Evolutionary conservation across 371 early-diverging fungal species (phyloP), one percentile per base, ranked within the genome.

Genomic region (Lichtheimia ornata): DNA sequence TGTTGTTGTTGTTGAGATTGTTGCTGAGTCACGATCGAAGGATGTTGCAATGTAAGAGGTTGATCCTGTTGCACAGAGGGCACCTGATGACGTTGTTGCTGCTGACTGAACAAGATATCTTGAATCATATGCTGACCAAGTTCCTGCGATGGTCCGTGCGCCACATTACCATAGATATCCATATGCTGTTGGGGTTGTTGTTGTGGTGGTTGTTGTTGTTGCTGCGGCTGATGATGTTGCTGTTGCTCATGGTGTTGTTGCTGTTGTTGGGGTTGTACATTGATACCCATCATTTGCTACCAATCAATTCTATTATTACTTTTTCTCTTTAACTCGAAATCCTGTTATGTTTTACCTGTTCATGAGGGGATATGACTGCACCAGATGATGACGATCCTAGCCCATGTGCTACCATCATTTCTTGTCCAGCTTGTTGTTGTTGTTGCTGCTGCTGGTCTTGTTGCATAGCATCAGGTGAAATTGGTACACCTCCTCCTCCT

Each of bases 91-190:
- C 27, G 54, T 30, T 53, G 61, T 25, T 54, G 61, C 13, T 45
- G 44, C 41, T 61, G 54, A 17, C 54, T 50, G 40, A 61, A 61
- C 27, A 61, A 54, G 7, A 61, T 61, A 49, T 53, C 50, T 54
- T 61, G 61, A 54, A 61, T 53, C 53, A 53, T 61, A 24, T 61
- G 61, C 45, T 58, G 59, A 5, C 24, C 59, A 50, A 30, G 43
- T 14, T 58, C 50, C 25, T 58, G 59, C 30, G 59, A 50, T 49
- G 58, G 49, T 45, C 58, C 47, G 49, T 58, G 58, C 47, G 47
- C 43, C 7, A 58, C 11, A 50, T 50, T 35, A 17, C 28, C 47
- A 41, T 50, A 40, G 17, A 56, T 45, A 27, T 50, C 6, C 20
- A 51, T 35, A 25, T 50, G 44, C 30, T 59, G 59, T 41, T 61